These are phyloP conservation scores for Podospora australis DNA, from an alignment of 495 filamentous ascomycete genomes.

Conservation along the genomic window DNA sequence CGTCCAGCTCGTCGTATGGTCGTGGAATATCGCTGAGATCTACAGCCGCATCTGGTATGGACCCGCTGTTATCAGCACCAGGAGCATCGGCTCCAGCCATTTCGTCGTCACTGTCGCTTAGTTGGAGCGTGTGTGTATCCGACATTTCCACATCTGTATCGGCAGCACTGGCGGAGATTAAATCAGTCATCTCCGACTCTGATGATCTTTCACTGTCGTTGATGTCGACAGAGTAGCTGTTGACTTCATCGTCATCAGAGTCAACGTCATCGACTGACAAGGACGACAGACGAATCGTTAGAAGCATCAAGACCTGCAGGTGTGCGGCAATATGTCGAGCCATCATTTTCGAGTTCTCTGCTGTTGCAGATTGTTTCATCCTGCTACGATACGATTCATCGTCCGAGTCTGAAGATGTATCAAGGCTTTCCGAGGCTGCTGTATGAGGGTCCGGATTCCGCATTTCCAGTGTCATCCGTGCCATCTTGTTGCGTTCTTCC, in stretches of 20 bases:
- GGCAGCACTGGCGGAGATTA: background rate
- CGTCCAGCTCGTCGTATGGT: background rate
- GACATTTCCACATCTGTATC: too few species aligned
- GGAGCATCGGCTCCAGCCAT: background rate
- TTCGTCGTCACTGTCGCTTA: background rate
- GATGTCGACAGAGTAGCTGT: background rate
- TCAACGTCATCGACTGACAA: background rate
- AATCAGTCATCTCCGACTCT: background rate
- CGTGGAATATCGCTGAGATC: background rate
- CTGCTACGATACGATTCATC: background rate
- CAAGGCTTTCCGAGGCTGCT: background rate
- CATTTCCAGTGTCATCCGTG: background rate
- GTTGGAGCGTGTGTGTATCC: too few species aligned
- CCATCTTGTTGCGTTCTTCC: background rate
- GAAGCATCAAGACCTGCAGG: background rate
- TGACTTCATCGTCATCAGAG: background rate
- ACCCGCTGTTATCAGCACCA: background rate
- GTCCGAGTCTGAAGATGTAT: background rate
- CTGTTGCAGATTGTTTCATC: too few species aligned
- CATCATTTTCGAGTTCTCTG: background rate
- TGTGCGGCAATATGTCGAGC: conserved; percentile 1
- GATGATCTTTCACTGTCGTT: background rate
- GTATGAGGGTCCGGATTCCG: background rate
- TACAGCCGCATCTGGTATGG: background rate
- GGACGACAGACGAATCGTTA: background rate